Conservation (phyloP, 495 filamentous ascomycete genomes). For the Extremus antarcticus region DNA sequence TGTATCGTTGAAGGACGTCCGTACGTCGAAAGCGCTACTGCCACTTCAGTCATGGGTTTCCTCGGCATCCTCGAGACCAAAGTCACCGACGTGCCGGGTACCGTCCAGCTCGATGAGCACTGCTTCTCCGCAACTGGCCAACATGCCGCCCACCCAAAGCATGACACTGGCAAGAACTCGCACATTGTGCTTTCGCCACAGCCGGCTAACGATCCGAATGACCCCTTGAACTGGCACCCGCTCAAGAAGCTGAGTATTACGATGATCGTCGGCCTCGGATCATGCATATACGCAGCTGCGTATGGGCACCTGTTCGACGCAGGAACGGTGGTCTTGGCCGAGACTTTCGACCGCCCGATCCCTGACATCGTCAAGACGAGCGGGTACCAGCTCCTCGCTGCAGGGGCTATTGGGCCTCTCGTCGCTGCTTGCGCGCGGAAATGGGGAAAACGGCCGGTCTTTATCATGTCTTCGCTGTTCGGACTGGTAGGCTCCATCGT, state of each 20-base stretch:
- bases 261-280: neutral
- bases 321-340: neutral
- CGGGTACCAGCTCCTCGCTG: neutral
- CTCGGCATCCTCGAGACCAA: neutral
- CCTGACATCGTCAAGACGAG: neutral
- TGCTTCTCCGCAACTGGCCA: neutral
- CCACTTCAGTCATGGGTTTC: too few species aligned
- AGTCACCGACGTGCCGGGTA: neutral
- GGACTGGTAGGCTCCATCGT: neutral
- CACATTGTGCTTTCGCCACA: slow-evolving; percentile 10
- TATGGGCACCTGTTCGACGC: neutral
- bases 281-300: neutral
- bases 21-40: too few species aligned
- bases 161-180: neutral
- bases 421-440: neutral
- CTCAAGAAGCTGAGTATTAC: neutral
- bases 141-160: neutral
- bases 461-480: neutral
- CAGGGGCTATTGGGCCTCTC: neutral
- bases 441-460: neutral
- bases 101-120: neutral
- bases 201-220: slow-evolving; percentile 7
- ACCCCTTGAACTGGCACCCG: neutral
- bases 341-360: neutral
- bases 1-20: too few species aligned